Conservation (phyloP, 1,284 basidiomycete genomes). For the Trichosporon inkin region DNA sequence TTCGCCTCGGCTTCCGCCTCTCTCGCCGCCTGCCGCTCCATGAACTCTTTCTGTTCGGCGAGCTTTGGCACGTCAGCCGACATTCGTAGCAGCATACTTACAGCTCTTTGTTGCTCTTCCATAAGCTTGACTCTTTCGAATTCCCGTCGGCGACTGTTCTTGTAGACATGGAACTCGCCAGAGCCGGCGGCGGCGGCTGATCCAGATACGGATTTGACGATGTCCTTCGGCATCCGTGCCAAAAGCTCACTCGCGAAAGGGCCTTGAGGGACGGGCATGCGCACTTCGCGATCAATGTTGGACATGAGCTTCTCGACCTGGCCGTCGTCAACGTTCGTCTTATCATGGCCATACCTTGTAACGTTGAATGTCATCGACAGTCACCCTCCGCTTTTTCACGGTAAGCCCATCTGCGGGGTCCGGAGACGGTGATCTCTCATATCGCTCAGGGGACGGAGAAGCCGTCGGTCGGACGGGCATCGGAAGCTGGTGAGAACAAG, state of each 20-base stretch:
- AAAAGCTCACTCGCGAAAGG: slow-evolving; percentile 38
- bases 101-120: slow-evolving; percentile 75
- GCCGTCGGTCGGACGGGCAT: slow-evolving; percentile 16
- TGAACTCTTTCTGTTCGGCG: slow-evolving; percentile 62
- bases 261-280: slow-evolving; percentile 57
- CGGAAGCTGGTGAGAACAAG: neutral
- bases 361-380: slow-evolving; percentile 31
- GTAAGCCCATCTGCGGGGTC: slow-evolving; percentile 1
- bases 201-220: slow-evolving; percentile 98
- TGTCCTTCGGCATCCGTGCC: slow-evolving; percentile 75
- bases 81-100: slow-evolving; percentile 46
- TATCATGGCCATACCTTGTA: slow-evolving; percentile 24
- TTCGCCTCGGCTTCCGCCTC: slow-evolving; percentile 70
- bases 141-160: slow-evolving; percentile 86
- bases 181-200: slow-evolving; percentile 83
- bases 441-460: slow-evolving; percentile 20
- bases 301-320: slow-evolving; percentile 81
- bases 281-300: slow-evolving; percentile 74
- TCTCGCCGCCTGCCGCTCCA: slow-evolving; percentile 60
- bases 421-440: slow-evolving; percentile 19
- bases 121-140: slow-evolving; percentile 89
- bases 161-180: slow-evolving; percentile 98
- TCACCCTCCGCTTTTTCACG: slow-evolving; percentile 31
- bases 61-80: slow-evolving; percentile 55
- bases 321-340: neutral